A percentile compares a stretch with the other conserved stretches of the same genome.
phyloP scores from a whole-genome alignment of 1,284 basidiomycete species.

The Trichosporon coremiiforme region DNA sequence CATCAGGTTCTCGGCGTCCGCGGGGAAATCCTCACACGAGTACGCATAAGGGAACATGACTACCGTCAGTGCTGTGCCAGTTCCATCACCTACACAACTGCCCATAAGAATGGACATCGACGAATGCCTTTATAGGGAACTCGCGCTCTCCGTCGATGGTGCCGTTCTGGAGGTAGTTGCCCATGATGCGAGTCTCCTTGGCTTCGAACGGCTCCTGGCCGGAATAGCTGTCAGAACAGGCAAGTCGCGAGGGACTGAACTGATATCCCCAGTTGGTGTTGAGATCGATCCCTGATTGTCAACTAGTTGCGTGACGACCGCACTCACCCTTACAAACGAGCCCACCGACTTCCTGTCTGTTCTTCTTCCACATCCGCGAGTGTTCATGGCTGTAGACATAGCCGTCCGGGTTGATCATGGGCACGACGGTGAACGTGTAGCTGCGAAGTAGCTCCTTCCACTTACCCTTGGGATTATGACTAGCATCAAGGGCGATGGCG shows the following conservation, averaged over 20 bases:
- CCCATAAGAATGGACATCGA: conserved; percentile 80
- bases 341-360: conserved; percentile 62
- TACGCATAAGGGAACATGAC: conserved; percentile 72
- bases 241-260: conserved; percentile 44
- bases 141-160: conserved; percentile 33
- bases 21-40: conserved; percentile 67
- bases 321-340: conserved; percentile 54
- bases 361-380: conserved; percentile 82
- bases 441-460: conserved; percentile 60
- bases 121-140: conserved; percentile 61
- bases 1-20: conserved; percentile 77
- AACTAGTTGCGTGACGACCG: neutral
- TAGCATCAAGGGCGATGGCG: conserved; percentile 63
- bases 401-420: conserved; percentile 80
- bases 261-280: conserved; percentile 69
- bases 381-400: conserved; percentile 68
- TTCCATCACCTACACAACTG: conserved; percentile 68
- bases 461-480: conserved; percentile 47
- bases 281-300: conserved; percentile 72
- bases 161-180: conserved; percentile 65
- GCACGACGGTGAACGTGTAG: conserved; percentile 75
- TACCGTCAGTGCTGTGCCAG: conserved; percentile 23
- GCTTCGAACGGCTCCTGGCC: conserved; percentile 73
- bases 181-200: conserved; percentile 72
- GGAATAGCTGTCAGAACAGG: conserved; percentile 72